Evolutionary conservation across 768 basidiomycete genomes (phyloP).

Genomic region (Collybia nuda): DNA sequence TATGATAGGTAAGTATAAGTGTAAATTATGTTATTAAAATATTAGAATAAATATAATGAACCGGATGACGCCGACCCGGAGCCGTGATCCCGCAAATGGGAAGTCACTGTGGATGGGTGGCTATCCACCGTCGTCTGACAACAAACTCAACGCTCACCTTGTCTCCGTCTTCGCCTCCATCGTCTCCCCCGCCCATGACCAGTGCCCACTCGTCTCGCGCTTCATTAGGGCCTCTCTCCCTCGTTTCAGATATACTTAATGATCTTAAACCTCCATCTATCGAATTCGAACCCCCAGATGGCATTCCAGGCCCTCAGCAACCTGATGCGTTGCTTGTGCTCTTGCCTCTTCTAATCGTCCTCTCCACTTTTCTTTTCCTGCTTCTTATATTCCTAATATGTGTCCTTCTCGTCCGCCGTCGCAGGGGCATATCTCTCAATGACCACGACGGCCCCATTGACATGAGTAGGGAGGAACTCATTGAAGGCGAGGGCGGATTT

Average conservation of each 20-base stretch:
- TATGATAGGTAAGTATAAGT: no score
- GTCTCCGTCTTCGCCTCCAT: neutral
- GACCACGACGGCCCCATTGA: conserved; percentile 94
- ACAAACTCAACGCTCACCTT: neutral
- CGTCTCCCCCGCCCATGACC: conserved; percentile 10
- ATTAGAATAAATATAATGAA: no score
- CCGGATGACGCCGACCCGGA: conserved; percentile 8
- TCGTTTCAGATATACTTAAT: conserved; percentile 1
- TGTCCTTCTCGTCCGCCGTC: conserved; percentile 77
- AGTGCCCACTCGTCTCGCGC: neutral
- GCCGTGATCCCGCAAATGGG: no score
- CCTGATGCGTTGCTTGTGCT: conserved; percentile 81
- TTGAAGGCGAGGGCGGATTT: conserved; percentile 91
- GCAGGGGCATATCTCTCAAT: conserved; percentile 74
- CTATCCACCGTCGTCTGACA: neutral
- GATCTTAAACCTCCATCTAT: conserved; percentile 1
- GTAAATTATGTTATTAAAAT: no score
- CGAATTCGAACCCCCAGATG: conserved; percentile 24
- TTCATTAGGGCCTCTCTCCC: neutral
- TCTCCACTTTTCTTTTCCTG: conserved; percentile 90
- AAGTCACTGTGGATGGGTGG: no score
- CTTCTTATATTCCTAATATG: conserved; percentile 90
- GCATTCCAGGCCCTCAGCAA: conserved; percentile 24
- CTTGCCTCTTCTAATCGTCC: conserved; percentile 90
- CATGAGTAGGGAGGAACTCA: conserved; percentile 87